Evolutionary conservation across 139 green algal genomes (phyloP).

Genomic region (Chlorella sorokiniana): DNA sequence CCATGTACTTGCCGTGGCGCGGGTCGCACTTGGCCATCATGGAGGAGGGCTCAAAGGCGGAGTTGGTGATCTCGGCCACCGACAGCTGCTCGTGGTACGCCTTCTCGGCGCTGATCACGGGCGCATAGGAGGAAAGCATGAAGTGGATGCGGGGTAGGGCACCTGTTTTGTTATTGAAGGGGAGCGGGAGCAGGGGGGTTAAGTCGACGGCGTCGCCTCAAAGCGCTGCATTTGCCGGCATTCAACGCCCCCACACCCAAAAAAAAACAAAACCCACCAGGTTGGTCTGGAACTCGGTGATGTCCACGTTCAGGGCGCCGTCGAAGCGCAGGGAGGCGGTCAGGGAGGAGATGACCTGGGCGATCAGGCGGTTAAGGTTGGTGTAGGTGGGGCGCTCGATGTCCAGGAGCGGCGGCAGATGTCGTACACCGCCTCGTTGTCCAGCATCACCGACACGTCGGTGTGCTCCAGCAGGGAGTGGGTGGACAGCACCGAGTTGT

Average conservation of each 20-base stretch:
- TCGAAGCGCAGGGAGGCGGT: conserved; percentile 96
- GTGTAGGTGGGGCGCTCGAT: conserved; percentile 98
- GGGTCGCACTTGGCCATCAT: conserved; percentile 99
- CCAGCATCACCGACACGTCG: conserved; percentile 96
- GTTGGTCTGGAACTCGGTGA: conserved; percentile 99
- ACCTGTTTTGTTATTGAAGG: too few species aligned
- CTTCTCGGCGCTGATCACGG: conserved; percentile 99
- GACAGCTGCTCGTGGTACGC: conserved; percentile 99
- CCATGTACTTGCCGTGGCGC: conserved; percentile 98
- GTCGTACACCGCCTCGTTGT: conserved; percentile 98
- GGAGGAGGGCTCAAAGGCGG: conserved; percentile 90
- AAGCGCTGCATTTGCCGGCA: too few species aligned
- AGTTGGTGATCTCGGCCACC: conserved; percentile 98
- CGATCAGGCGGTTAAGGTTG: conserved; percentile 94
- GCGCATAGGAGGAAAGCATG: conserved; percentile 97
- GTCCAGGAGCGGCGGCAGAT: conserved; percentile 97
- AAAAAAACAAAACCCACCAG: conserved; percentile 54
- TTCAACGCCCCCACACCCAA: neutral
- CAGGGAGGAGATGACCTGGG: conserved; percentile 95
- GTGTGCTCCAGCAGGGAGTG: conserved; percentile 98
- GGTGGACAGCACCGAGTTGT: conserved; percentile 97
- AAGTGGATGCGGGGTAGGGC: conserved; percentile 99
- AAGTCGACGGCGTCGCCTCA: neutral
- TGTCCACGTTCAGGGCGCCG: conserved; percentile 95
- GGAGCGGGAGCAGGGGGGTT: neutral